phyloP scores from a whole-genome alignment of 2,329 filamentous ascomycete species.

The Monilinia polystroma region DNA sequence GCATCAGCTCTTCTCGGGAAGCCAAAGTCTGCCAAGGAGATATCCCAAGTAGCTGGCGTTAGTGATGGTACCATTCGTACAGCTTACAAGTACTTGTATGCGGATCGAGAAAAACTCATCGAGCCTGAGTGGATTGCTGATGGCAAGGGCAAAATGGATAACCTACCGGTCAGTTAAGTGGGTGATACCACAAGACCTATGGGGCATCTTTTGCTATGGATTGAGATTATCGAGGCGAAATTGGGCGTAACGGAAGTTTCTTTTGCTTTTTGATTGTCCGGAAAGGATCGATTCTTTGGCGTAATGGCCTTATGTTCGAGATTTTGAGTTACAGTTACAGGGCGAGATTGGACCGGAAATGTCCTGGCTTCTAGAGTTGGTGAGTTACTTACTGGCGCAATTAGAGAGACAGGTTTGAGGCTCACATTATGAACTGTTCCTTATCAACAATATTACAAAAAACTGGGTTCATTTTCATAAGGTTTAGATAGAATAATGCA shows the following conservation, averaged over 20 bases:
- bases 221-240: constrained; percentile 9
- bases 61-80: constrained; percentile 97
- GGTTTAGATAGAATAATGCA: constrained; percentile 12
- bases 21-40: constrained; percentile 78
- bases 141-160: constrained; percentile 68
- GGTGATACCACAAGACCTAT: constrained; percentile 34
- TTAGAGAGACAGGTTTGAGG: constrained; percentile 21
- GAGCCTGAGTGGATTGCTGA: constrained; percentile 71
- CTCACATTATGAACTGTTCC: constrained; percentile 4
- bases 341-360: constrained; percentile 25
- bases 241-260: constrained; percentile 14
- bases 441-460: constrained; percentile 3
- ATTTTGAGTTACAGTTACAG: constrained; percentile 29
- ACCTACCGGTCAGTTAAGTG: constrained; percentile 55
- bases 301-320: constrained; percentile 21
- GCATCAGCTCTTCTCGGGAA: constrained; percentile 83
- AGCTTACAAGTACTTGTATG: constrained; percentile 86
- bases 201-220: constrained; percentile 8
- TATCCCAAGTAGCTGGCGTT: constrained; percentile 79
- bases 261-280: constrained; percentile 24
- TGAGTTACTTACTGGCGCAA: constrained; percentile 22
- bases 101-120: constrained; percentile 70
- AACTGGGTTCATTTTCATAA: constrained; percentile 6
- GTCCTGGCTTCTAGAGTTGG: constrained; percentile 17
- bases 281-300: constrained; percentile 27